Evolutionary conservation across 2,329 filamentous ascomycete species (phyloP).

Genomic region (Ophiostoma quercus): DNA sequence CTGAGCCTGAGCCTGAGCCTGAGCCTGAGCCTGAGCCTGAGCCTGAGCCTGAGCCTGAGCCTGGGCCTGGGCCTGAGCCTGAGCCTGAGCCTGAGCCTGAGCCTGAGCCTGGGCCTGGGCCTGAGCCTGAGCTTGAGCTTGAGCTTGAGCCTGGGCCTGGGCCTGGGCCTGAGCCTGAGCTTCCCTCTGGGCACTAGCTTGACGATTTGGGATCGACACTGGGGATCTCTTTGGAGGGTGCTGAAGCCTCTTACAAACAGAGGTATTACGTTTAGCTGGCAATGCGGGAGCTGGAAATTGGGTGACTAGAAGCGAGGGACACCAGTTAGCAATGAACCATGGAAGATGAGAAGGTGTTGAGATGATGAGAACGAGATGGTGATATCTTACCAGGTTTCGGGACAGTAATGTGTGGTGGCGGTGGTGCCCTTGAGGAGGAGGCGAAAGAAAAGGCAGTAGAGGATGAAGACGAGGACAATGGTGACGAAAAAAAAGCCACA

Average conservation of each 20-base stretch:
- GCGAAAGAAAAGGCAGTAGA: background rate
- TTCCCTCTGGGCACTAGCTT: no score
- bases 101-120: background rate
- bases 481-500: background rate
- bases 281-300: no score
- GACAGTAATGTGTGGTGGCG: no score
- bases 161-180: no score
- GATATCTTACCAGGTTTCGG: no score
- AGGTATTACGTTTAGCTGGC: background rate
- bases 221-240: background rate
- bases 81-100: background rate
- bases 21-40: background rate
- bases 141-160: no score
- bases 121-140: background rate
- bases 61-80: background rate
- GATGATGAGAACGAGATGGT: no score
- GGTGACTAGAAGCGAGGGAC: no score
- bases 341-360: no score
- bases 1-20: background rate
- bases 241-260: background rate
- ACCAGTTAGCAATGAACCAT: no score
- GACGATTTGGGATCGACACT: background rate
- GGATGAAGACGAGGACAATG: background rate
- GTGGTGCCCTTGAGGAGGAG: background rate
- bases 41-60: background rate